Conservation (phyloP, 2,329 filamentous ascomycete species). For the Aureobasidium sp. region DNA sequence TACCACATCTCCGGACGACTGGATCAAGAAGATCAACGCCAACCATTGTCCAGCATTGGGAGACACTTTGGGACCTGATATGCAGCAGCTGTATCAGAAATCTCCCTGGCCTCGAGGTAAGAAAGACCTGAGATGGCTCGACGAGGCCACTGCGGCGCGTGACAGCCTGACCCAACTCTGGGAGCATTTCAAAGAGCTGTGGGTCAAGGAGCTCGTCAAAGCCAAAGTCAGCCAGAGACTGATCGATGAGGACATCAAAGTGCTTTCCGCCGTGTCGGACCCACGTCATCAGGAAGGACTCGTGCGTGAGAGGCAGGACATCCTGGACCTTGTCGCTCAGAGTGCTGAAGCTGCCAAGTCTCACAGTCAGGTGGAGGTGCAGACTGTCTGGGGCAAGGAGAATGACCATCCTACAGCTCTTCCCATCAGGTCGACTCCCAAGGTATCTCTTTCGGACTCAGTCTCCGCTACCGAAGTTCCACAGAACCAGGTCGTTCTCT, state of each 20-base stretch:
- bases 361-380: not conserved
- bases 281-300: not conserved
- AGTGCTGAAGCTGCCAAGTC: not conserved
- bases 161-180: not conserved
- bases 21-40: not conserved
- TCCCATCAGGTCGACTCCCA: not conserved
- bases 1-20: not conserved
- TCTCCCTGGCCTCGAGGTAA: not conserved
- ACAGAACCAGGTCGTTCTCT: not conserved
- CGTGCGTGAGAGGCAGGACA: not conserved
- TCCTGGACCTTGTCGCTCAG: not conserved
- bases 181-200: not conserved
- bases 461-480: not conserved
- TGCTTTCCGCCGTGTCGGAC: not conserved
- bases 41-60: not conserved
- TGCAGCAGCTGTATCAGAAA: not conserved
- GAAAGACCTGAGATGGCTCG: not conserved
- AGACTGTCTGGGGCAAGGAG: constrained; percentile 4
- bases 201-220: not conserved
- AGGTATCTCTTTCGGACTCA: not conserved
- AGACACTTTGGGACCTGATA: not conserved
- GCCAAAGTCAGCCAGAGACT: not conserved
- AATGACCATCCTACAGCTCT: not conserved
- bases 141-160: not conserved
- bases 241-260: not conserved